A percentile compares a stretch with the other conserved stretches of the same genome.
Evolutionary conservation across 2,329 filamentous ascomycete species (phyloP).

Genomic region (Epichloe scottii): DNA sequence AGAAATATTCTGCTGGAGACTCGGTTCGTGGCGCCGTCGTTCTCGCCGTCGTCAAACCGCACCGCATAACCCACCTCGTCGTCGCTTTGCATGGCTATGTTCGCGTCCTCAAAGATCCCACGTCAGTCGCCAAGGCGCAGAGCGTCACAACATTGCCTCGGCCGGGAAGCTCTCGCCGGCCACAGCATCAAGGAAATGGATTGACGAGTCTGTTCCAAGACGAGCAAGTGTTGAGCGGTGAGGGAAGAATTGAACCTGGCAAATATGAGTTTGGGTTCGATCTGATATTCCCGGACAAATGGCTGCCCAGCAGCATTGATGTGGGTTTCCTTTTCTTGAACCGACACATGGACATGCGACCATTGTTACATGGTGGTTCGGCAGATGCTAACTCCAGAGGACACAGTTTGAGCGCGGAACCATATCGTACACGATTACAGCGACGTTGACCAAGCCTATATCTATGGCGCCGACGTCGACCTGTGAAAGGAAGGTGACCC

Average conservation of each 20-base stretch:
- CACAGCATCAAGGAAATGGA: constrained; percentile 60
- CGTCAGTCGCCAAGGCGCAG: constrained; percentile 40
- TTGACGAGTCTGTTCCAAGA: constrained; percentile 75
- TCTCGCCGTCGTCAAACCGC: constrained; percentile 58
- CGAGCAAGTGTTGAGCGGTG: constrained; percentile 66
- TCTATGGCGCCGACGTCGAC: constrained; percentile 69
- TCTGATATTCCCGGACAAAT: constrained; percentile 54
- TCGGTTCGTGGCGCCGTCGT: constrained; percentile 61
- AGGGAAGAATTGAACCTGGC: constrained; percentile 61
- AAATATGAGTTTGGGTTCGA: constrained; percentile 72
- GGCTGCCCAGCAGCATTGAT: constrained; percentile 84
- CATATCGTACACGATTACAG: constrained; percentile 81
- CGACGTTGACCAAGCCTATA: constrained; percentile 79
- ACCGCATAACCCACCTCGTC: constrained; percentile 68
- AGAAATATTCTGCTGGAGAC: constrained; percentile 64
- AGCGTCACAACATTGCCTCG: constrained; percentile 28
- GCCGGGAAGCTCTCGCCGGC: constrained; percentile 24
- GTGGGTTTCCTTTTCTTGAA: constrained; percentile 39
- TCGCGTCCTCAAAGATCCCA: constrained; percentile 62
- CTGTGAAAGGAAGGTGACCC: constrained; percentile 68
- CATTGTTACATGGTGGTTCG: neutral
- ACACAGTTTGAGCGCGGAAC: constrained; percentile 85
- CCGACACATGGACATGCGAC: neutral
- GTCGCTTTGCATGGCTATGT: constrained; percentile 69
- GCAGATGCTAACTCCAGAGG: neutral